A percentile compares a stretch with the other conserved stretches of the same genome.
Evolutionary conservation across 2,329 filamentous ascomycete species (phyloP).

Genomic region (Aspergillus sp.): DNA sequence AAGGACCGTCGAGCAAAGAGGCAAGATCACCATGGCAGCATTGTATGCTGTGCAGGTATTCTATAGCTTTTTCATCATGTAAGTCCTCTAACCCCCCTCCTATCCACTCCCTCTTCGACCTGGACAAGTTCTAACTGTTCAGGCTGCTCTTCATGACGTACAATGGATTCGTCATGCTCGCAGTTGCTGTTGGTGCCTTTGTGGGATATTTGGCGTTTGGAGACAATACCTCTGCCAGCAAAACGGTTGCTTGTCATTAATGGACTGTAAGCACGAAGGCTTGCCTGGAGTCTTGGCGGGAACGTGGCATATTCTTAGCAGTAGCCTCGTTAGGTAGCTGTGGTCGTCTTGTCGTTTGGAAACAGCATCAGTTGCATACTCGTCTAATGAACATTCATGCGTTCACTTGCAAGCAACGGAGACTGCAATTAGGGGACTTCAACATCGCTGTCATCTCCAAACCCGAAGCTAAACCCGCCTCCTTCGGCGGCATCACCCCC

Average conservation of each 20-base stretch:
- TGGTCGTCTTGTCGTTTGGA: not conserved
- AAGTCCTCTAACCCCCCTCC: constrained; percentile 48
- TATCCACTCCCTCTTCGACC: not conserved
- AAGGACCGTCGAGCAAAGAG: constrained; percentile 63
- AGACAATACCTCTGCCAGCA: constrained; percentile 67
- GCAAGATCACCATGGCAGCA: constrained; percentile 75
- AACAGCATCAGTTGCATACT: constrained; percentile 6
- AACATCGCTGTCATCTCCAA: constrained; percentile 58
- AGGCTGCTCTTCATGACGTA: constrained; percentile 99
- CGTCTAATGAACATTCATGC: constrained; percentile 2
- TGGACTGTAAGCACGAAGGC: not conserved
- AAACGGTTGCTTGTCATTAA: constrained; percentile 89
- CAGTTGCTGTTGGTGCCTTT: constrained; percentile 85
- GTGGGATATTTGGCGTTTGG: constrained; percentile 85
- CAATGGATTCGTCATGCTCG: constrained; percentile 95
- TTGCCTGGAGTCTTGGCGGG: not conserved
- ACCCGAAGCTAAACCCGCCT: constrained; percentile 65
- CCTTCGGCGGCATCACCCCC: constrained; percentile 26
- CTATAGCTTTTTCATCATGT: constrained; percentile 99
- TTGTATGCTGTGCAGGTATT: constrained; percentile 94
- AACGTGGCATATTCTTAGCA: not conserved
- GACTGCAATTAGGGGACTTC: constrained; percentile 47
- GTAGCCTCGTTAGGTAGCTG: not conserved
- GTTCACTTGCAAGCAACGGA: not conserved
- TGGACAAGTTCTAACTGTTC: constrained; percentile 4